A percentile compares a stretch with the other conserved stretches of the same genome.
Evolutionary conservation across 78 protist species (phyloP).

Genomic region (Mastigamoeba balamuthi): DNA sequence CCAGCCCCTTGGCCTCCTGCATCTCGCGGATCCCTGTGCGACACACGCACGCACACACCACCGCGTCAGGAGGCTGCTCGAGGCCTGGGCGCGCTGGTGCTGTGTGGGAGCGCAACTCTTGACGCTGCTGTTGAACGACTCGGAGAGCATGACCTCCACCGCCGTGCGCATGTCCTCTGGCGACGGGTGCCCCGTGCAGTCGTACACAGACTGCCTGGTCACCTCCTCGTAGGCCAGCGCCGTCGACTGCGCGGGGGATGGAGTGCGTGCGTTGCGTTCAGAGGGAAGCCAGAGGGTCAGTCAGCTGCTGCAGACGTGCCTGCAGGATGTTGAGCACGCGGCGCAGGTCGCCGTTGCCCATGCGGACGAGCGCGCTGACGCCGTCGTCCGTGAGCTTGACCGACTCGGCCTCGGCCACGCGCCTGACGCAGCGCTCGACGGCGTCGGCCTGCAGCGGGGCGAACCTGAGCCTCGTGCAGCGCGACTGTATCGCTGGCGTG

Average conservation of each 20-base stretch:
- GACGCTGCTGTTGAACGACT: too few species aligned
- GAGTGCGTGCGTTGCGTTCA: background rate
- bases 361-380: conserved; percentile 2
- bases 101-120: too few species aligned
- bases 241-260: background rate
- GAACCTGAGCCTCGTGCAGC: conserved; percentile 93
- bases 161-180: conserved; percentile 39
- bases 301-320: conserved; percentile 3
- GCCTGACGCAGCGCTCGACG: conserved; percentile 34
- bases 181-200: conserved; percentile 64
- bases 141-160: background rate
- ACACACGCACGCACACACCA: background rate
- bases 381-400: conserved; percentile 9
- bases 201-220: conserved; percentile 42
- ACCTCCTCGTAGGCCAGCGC: conserved; percentile 9
- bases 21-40: background rate
- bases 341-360: conserved; percentile 60
- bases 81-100: too few species aligned
- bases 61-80: background rate
- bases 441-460: conserved; percentile 59
- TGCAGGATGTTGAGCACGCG: conserved; percentile 41
- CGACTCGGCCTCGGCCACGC: conserved; percentile 58
- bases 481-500: conserved; percentile 93
- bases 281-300: background rate
- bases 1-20: background rate